Evolutionary conservation across 2,329 filamentous ascomycete genomes (phyloP), one percentile per base, ranked within the genome.

Genomic region (Colletotrichum theobromicola): DNA sequence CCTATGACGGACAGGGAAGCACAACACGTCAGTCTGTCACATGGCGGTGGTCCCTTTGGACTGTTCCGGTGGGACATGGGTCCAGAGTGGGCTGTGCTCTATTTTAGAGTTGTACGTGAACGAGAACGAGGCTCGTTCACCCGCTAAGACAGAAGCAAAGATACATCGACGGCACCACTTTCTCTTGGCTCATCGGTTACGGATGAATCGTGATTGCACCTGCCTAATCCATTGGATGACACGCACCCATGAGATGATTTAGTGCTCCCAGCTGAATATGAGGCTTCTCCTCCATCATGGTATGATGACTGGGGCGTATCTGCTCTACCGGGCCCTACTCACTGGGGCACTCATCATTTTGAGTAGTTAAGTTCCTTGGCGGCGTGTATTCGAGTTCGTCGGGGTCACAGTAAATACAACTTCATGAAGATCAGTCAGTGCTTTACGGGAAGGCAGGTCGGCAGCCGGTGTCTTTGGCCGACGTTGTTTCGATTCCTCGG

Each of bases 371-470:
- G 42, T 50, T 10, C 10, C 42, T 50, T 50, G 42, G 42, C 42
- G 42, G 9, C 5, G 0, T 50, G n/a, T 50, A 7, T 13, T 50
- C 42, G 13, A 15, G 10, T 50, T 50, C 42, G 42, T n/a, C n/a
- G 42, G n/a, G 42, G n/a, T 3, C 24, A n/a, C 13, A 50, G 2
- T 50, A 21, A 50, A 10, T 50, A 7, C n/a, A 21, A n/a, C n/a
- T 2, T 50, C 42, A 50, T 21, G 10, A 21, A 50, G 42, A 50
- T 50, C 42, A 5, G 13, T 50, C n/a, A 21, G 12, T n/a, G n/a
- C n/a, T n/a, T n/a, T 5, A 50, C 2, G 42, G 10, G 1, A 0
- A 21, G 0, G 7, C 1, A 21, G 42, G n/a, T 13, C 2, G 13
- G 42, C 12, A 12, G n/a, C 42, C 21, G n/a, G 7, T 21, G 2